Evolutionary conservation across 1,284 basidiomycete genomes (phyloP), one percentile per base, ranked within the genome.

Genomic region (Ustilago shanxiensis): DNA sequence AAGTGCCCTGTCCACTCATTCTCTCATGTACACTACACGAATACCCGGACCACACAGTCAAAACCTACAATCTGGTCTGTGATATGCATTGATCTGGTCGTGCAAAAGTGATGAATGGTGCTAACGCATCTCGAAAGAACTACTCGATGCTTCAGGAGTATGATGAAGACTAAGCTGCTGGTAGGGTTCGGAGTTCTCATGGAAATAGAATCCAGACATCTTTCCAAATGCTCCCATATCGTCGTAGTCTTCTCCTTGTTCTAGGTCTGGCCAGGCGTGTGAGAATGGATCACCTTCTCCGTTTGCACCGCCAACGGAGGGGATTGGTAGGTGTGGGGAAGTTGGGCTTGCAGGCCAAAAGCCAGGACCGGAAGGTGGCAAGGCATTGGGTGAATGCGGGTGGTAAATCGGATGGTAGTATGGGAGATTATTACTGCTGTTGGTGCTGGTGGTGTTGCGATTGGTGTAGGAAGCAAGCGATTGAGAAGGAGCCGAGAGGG

Each of bases 171-270:
- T 86, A 14, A 89, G 83, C 72, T 89, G 87, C 76, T 89, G 88
- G 77, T 83, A 94, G 91, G 93, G 93, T 81, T 94, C 93, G 61
- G 92, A 93, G 82, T 93, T 92, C 88, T 92, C 92, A 87, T 97
- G 95, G 88, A 93, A 97, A 87, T 97, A 98, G 87, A 94, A 96
- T 28, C 93, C 93, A 74, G 90, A 92, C 92, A 95, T 94, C 50
- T 86, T 83, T n/a, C 82, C 83, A 11, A 59, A 39, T 31, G 66
- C 66, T 20, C 59, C 52, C 49, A 56, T 2, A 31, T 70, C 70
- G 28, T 87, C 60, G 10, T 54, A 60, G 9, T 62, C 58, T 11
- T 37, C 66, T 10, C 13, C 45, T n/a, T 51, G 28, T n/a, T 24
- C n/a, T 5, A 37, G 39, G 29, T 64, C 57, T 8, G 39, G 35